Base-by-base conservation (phyloP, 2,329 filamentous ascomycete species). In the Corniculantispora saksenae region DNA sequence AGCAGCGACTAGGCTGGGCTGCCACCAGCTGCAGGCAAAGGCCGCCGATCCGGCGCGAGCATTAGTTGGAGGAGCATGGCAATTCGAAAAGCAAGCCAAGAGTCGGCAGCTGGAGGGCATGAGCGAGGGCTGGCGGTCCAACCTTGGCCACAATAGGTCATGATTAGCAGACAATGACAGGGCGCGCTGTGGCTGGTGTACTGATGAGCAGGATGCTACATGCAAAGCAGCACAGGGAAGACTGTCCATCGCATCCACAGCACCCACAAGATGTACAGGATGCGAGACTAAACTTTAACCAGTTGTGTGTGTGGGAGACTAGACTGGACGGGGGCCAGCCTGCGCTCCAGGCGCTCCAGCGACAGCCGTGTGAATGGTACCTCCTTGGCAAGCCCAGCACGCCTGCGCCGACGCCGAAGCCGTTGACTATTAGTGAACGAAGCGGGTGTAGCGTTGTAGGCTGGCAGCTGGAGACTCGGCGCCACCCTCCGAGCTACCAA, bases 211-310 rank as follows among this genome's bases (percentile, higher is more conserved):
- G 60, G 51, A 54, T 62, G 17, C 60, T 27, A 45, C 60, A 13
- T 32, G 25, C 8, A 23, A 54, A 15, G 23, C 32, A 53, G 48
- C 35, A 21, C 23, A 13, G 10, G 32, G 32, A 40, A 53, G 59
- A n/a, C n/a, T n/a, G n/a, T n/a, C n/a, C n/a, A n/a, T n/a, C n/a
- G n/a, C n/a, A n/a, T n/a, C n/a, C n/a, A n/a, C n/a, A n/a, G n/a
- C n/a, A n/a, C 50, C 38, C 60, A 47, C 62, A 43, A n/a, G 25
- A n/a, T 35, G 15, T 25, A 25, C 8, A 12, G 50, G 32, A 60
- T 32, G 55, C 47, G 48, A 59, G 56, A 47, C 25, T 53, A 54
- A 64, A 60, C 55, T 29, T 60, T 64, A 48, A 61, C 27, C 35
- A 35, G 58, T 19, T 56, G 53, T 29, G 45, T 29, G 32, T 32